A percentile compares a stretch with the other conserved stretches of the same genome.
Conservation (phyloP, 148 eudicot genomes). For the Rhododendron henanense region DNA sequence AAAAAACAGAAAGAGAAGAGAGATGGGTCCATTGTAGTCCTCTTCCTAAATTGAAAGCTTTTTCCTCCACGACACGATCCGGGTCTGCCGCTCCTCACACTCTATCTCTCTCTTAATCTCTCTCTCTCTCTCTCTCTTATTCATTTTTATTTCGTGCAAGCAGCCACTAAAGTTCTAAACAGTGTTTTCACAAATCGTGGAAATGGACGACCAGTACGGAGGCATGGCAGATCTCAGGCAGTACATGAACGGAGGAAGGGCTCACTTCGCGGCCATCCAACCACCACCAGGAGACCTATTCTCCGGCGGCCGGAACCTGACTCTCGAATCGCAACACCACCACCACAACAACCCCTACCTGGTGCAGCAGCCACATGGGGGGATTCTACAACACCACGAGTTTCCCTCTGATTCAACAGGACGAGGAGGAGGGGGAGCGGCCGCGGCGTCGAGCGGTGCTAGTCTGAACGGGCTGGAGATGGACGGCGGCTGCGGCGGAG, state of each 20-base stretch:
- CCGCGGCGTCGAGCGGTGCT: not conserved
- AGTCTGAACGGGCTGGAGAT: conserved; percentile 28
- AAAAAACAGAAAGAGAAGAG: conserved; percentile 13
- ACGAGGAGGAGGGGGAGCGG: not conserved
- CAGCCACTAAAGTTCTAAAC: not conserved
- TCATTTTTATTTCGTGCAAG: not conserved
- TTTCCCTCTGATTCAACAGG: conserved; percentile 28
- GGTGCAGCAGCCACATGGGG: conserved; percentile 3
- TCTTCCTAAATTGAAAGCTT: conserved; percentile 32
- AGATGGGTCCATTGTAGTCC: conserved; percentile 31
- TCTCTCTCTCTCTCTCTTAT: not conserved
- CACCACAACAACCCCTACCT: conserved; percentile 12
- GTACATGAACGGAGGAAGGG: conserved; percentile 31
- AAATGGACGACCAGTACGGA: conserved; percentile 43
- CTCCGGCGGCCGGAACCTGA: conserved; percentile 26
- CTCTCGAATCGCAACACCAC: conserved; percentile 15
- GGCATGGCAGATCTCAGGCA: conserved; percentile 42
- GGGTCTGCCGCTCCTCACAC: conserved; percentile 38
- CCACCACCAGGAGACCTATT: conserved; percentile 30
- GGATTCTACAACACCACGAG: conserved; percentile 2
- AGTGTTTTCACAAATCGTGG: not conserved
- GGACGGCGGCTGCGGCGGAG: conserved; percentile 12
- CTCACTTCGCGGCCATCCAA: conserved; percentile 16
- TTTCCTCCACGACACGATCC: conserved; percentile 45
- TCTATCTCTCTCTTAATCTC: not conserved